Percentiles rank a stretch among this genome's conserved stretches.
These are phyloP conservation scores for Mycena amicta DNA, from an alignment of 768 basidiomycete species.

Conservation along the genomic window DNA sequence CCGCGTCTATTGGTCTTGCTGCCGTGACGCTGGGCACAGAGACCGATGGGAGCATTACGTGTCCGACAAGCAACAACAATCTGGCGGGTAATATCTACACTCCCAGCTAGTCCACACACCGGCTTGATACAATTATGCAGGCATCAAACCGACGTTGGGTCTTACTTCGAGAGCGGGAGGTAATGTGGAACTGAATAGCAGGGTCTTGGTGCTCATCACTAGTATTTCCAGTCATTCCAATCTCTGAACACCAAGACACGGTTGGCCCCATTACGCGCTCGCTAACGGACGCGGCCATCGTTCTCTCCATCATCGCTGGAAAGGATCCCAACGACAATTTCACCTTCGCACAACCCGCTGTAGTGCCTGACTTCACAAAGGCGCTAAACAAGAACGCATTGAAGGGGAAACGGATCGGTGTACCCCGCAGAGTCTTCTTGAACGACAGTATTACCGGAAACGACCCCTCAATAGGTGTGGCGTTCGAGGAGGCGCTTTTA, in stretches of 20 bases:
- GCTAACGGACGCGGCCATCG: constrained; percentile 54
- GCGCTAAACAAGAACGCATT: constrained; percentile 52
- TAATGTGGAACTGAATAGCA: no score
- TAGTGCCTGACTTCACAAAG: constrained; percentile 56
- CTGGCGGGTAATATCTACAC: no score
- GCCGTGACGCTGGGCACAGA: constrained; percentile 52
- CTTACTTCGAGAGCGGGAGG: constrained; percentile 62
- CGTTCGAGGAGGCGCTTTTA: constrained; percentile 41
- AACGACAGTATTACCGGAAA: constrained; percentile 34
- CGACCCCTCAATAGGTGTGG: constrained; percentile 37
- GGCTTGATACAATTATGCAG: no score
- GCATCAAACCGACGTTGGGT: constrained; percentile 66
- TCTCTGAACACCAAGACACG: constrained; percentile 58
- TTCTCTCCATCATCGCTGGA: constrained; percentile 58
- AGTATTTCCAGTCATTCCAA: constrained; percentile 56
- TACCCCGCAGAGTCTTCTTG: constrained; percentile 45
- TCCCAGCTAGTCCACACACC: no score
- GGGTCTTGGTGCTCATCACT: no score
- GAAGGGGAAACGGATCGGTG: constrained; percentile 53
- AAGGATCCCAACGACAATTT: constrained; percentile 55
- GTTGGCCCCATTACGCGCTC: constrained; percentile 59
- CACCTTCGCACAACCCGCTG: constrained; percentile 51
- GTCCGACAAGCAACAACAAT: constrained; percentile 53
- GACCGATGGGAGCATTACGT: constrained; percentile 58
- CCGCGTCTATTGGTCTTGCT: constrained; percentile 53